These are phyloP conservation scores for Nepenthes alata DNA, from an alignment of 179 eudicot genomes.

Conservation along the genomic window DNA sequence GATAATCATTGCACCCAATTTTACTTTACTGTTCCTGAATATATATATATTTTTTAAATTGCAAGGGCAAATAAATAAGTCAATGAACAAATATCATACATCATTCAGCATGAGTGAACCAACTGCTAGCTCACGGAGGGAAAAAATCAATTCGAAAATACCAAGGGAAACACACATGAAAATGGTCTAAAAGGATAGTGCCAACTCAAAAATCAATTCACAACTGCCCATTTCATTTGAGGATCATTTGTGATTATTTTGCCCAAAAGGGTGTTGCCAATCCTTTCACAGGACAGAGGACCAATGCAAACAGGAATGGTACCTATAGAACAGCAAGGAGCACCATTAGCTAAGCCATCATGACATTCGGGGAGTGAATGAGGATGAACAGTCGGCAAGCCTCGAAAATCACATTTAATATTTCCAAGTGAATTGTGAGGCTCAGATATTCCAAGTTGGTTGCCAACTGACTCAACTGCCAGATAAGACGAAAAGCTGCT, in stretches of 20 bases:
- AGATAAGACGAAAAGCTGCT: slow-evolving; percentile 39
- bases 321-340: slow-evolving; percentile 25
- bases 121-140: background rate
- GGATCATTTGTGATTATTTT: slow-evolving; percentile 29
- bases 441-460: slow-evolving; percentile 28
- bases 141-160: background rate
- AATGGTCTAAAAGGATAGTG: background rate
- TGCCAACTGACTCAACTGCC: slow-evolving; percentile 36
- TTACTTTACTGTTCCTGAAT: too few relatives aligned
- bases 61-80: background rate
- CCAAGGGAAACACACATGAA: background rate
- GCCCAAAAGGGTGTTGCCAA: slow-evolving; percentile 31
- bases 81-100: background rate
- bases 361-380: slow-evolving; percentile 54
- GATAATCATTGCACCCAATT: too few relatives aligned
- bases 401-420: slow-evolving; percentile 23
- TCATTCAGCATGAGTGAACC: background rate
- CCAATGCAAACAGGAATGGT: slow-evolving; percentile 23
- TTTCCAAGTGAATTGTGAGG: slow-evolving; percentile 24
- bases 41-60: too few relatives aligned
- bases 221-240: slow-evolving; percentile 39
- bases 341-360: slow-evolving; percentile 37
- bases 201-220: slow-evolving; percentile 12
- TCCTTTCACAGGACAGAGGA: slow-evolving; percentile 26
- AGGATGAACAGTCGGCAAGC: slow-evolving; percentile 35